These are phyloP conservation scores for Stemphylium lycopersici DNA, from an alignment of 2,329 filamentous ascomycete species.

Conservation along the genomic window DNA sequence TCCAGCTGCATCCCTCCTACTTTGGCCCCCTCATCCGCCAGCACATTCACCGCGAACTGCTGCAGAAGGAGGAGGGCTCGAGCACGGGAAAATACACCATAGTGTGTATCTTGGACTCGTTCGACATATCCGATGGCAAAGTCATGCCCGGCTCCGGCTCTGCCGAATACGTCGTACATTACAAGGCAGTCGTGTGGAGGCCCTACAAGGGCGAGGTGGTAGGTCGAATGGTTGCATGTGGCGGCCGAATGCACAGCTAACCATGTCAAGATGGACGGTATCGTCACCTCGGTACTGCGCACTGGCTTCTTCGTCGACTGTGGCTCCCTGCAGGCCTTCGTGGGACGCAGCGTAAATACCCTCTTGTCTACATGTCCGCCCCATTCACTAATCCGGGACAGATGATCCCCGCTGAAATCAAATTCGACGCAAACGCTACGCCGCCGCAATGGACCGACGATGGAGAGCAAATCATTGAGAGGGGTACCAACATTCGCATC, in stretches of 20 bases:
- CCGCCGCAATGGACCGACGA: constrained; percentile 98
- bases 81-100: constrained; percentile 97
- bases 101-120: constrained; percentile 96
- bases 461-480: constrained; percentile 90
- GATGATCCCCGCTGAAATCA: constrained; percentile 91
- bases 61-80: constrained; percentile 92
- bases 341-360: constrained; percentile 76
- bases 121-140: constrained; percentile 90
- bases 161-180: constrained; percentile 93
- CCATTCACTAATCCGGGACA: constrained; percentile 48
- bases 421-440: constrained; percentile 93
- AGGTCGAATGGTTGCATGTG: constrained; percentile 49
- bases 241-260: constrained; percentile 29
- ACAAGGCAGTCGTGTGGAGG: constrained; percentile 95
- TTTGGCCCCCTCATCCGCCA: constrained; percentile 94
- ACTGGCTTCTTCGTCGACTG: constrained; percentile 90
- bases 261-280: constrained; percentile 78
- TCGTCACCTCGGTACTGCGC: constrained; percentile 88
- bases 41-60: constrained; percentile 84
- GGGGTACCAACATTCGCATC: constrained; percentile 88
- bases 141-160: constrained; percentile 90
- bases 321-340: constrained; percentile 78
- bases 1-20: constrained; percentile 95
- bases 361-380: constrained; percentile 9
- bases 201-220: constrained; percentile 98